A percentile compares a stretch with the other conserved stretches of the same genome.
phyloP scores from a whole-genome alignment of 2,329 filamentous ascomycete genomes.

The Monilinia fructigena region DNA sequence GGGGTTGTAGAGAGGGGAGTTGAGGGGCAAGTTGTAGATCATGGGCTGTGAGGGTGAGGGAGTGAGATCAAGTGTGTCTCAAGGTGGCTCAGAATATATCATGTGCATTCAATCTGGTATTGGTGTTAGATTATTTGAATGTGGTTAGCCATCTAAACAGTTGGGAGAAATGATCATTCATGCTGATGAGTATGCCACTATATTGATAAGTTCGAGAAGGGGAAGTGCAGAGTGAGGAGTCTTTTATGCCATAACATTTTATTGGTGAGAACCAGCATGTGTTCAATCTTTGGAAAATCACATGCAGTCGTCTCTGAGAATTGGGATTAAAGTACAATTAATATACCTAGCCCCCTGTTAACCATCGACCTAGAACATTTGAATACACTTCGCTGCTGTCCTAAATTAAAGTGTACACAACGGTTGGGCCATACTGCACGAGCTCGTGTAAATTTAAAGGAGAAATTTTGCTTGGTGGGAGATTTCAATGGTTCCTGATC shows the following conservation, averaged over 20 bases:
- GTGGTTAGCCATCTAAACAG: no score
- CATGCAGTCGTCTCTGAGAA: neutral
- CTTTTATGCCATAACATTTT: neutral
- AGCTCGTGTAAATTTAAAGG: neutral
- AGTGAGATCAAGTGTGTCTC: no score
- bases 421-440: neutral
- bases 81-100: no score
- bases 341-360: neutral
- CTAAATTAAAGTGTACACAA: neutral
- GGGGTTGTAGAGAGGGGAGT: constrained; percentile 38
- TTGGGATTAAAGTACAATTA: neutral
- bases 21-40: constrained; percentile 37
- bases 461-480: neutral
- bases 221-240: no score
- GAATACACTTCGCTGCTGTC: neutral
- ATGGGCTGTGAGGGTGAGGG: constrained; percentile 26
- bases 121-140: no score
- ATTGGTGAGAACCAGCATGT: neutral
- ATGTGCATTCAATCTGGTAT: no score
- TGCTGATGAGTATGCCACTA: no score
- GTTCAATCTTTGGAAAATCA: neutral
- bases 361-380: neutral
- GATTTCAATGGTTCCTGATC: neutral
- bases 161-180: no score
- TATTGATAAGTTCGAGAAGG: no score